phyloP scores from a whole-genome alignment of 2,329 filamentous ascomycete species.

The Monosporascus sp. region DNA sequence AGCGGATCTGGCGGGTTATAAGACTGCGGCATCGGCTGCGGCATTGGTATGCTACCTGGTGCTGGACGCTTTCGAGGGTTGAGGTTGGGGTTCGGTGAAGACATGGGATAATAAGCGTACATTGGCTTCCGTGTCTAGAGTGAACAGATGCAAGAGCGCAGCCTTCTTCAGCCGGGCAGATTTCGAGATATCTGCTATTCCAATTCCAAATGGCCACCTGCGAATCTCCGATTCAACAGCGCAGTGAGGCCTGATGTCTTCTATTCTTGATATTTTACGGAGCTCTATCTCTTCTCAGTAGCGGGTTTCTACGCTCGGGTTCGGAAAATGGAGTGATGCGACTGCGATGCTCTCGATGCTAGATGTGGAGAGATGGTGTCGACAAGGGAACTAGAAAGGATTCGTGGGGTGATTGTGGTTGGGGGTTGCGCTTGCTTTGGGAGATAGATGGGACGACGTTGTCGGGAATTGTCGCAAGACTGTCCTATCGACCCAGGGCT shows the following conservation, averaged over 20 bases:
- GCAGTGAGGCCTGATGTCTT: not conserved
- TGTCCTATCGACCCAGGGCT: not conserved
- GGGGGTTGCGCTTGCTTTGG: not conserved
- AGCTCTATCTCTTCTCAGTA: not conserved
- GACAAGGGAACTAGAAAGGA: not conserved
- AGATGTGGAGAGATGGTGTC: not conserved
- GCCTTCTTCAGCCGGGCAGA: constrained; percentile 3
- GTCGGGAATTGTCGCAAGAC: not conserved
- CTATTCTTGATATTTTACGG: not conserved
- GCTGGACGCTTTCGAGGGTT: constrained; percentile 30
- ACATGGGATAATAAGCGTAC: constrained; percentile 22
- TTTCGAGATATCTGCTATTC: not conserved
- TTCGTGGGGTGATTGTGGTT: not conserved
- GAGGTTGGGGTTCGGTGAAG: constrained; percentile 24
- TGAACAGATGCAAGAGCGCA: not conserved
- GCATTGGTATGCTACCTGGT: constrained; percentile 25
- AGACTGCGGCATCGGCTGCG: constrained; percentile 37
- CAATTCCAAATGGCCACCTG: not conserved
- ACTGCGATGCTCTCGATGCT: not conserved
- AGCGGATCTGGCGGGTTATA: constrained; percentile 43
- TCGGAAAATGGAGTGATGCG: not conserved
- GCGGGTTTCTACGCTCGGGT: not conserved
- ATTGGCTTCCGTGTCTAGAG: constrained; percentile 13
- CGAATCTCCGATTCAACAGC: not conserved
- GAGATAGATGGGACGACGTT: not conserved